These are phyloP conservation scores for Azolla pinnata DNA, from an alignment of 75 land plant genomes.

Conservation along the genomic window DNA sequence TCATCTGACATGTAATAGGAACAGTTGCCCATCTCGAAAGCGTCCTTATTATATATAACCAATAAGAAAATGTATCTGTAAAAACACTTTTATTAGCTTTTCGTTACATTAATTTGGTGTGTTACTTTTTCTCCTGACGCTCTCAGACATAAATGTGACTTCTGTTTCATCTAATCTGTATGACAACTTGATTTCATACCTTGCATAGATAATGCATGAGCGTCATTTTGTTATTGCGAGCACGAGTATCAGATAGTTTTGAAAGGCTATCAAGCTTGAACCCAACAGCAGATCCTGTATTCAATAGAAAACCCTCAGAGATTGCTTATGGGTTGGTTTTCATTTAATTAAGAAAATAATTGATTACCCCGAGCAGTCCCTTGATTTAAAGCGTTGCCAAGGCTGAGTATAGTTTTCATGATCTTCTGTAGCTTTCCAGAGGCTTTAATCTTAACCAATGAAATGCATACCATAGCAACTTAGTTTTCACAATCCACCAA, in stretches of 20 bases:
- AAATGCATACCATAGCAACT: neutral
- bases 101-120: too few species aligned
- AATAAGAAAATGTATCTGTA: too few species aligned
- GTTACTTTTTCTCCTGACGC: too few species aligned
- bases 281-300: slow-evolving; percentile 90
- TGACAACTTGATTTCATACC: too few species aligned
- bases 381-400: slow-evolving; percentile 97
- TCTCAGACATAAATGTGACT: too few species aligned
- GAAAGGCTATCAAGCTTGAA: slow-evolving; percentile 96
- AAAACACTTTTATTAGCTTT: too few species aligned
- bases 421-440: slow-evolving; percentile 72
- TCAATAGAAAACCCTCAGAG: neutral
- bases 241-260: slow-evolving; percentile 95
- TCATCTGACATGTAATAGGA: too few species aligned
- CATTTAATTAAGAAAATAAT: neutral
- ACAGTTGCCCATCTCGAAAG: too few species aligned
- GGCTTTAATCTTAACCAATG: slow-evolving; percentile 48
- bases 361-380: slow-evolving; percentile 90
- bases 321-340: neutral
- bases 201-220: slow-evolving; percentile 97
- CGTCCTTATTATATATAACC: too few species aligned
- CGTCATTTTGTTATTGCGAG: slow-evolving; percentile 95
- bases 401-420: slow-evolving; percentile 95
- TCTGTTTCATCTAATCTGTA: too few species aligned
- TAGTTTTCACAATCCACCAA: too few species aligned